These are phyloP conservation scores for Penicillium concentricum DNA, from an alignment of 2,329 filamentous ascomycete genomes.

Conservation along the genomic window DNA sequence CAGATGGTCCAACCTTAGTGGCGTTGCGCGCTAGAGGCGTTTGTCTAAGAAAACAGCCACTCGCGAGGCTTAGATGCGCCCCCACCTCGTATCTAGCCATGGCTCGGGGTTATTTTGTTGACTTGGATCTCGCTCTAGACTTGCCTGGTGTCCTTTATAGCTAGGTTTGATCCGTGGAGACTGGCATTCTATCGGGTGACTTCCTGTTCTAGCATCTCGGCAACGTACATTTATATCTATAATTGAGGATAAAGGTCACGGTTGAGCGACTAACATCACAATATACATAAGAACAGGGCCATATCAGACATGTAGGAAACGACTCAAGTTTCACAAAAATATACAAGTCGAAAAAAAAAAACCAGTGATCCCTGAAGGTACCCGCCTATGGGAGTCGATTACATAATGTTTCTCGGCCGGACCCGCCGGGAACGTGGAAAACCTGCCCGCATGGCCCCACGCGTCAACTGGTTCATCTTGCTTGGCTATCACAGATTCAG, in stretches of 20 bases:
- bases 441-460: no score
- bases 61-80: not conserved
- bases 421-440: no score
- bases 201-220: not conserved
- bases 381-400: no score
- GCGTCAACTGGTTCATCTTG: no score
- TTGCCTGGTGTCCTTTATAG: not conserved
- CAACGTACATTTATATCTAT: not conserved
- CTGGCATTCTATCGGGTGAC: not conserved
- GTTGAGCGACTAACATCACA: not conserved
- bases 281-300: not conserved
- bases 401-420: no score
- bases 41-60: not conserved
- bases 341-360: not conserved
- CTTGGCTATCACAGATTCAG: not conserved
- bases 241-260: not conserved
- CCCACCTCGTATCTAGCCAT: not conserved
- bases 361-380: no score
- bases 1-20: not conserved
- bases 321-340: not conserved
- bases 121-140: not conserved
- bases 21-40: not conserved
- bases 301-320: not conserved
- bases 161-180: not conserved
- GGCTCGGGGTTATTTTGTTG: not conserved